Conservation (phyloP, 2,329 filamentous ascomycete genomes). For the Pseudocercospora cruenta region DNA sequence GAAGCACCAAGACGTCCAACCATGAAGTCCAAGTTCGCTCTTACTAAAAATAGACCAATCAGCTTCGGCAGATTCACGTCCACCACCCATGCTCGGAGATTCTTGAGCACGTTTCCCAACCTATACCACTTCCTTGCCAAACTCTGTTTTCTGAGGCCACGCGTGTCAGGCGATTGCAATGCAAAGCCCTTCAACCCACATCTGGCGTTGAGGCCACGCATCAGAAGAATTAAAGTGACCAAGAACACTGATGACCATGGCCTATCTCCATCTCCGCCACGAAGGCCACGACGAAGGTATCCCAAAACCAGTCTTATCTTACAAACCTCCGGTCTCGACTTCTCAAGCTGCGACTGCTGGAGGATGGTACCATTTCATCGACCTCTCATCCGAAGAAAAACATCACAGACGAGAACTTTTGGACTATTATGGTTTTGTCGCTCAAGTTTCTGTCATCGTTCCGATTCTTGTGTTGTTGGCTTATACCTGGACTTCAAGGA, state of each 20-base stretch:
- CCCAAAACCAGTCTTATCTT: background rate
- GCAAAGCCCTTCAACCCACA: background rate
- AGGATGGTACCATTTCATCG: constrained; percentile 55
- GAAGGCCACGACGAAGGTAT: background rate
- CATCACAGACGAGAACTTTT: constrained; percentile 54
- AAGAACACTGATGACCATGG: background rate
- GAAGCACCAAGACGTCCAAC: background rate
- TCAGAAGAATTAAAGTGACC: too few species aligned
- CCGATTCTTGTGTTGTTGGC: constrained; percentile 48
- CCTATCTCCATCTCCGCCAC: background rate
- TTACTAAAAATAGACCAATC: background rate
- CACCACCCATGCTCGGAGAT: too few species aligned
- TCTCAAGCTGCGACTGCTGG: background rate
- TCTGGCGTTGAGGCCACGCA: background rate
- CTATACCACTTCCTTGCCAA: background rate
- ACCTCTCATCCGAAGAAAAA: constrained; percentile 54
- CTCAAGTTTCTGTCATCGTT: constrained; percentile 58
- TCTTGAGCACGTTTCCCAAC: background rate
- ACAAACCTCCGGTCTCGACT: background rate
- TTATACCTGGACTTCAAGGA: constrained; percentile 19
- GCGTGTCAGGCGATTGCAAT: background rate
- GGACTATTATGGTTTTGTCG: constrained; percentile 59
- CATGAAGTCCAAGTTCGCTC: too few species aligned
- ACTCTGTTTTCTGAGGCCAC: background rate
- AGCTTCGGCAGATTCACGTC: background rate